These are phyloP conservation scores for Candida neerlandica DNA, from an alignment of 1,139 yeast species.

Conservation along the genomic window DNA sequence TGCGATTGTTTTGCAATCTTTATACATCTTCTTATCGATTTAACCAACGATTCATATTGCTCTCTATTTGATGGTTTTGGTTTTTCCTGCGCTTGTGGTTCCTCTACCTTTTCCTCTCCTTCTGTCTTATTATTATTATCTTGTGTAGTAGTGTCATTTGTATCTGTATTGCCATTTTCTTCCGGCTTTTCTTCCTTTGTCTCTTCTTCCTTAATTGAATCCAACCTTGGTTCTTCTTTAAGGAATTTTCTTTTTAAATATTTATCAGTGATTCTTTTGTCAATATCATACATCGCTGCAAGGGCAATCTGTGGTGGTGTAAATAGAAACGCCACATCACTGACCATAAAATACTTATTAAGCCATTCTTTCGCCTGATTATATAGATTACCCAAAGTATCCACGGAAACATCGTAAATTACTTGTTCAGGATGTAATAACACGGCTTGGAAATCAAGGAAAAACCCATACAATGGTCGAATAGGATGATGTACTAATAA, in stretches of 20 bases:
- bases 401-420: constrained; percentile 41
- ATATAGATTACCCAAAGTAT: constrained; percentile 56
- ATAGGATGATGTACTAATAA: constrained; percentile 86
- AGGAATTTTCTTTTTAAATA: constrained; percentile 66
- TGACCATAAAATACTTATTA: constrained; percentile 61
- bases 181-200: constrained; percentile 10
- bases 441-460: constrained; percentile 77
- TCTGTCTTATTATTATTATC: too few species aligned
- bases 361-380: constrained; percentile 70
- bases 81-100: constrained; percentile 9
- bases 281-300: constrained; percentile 73
- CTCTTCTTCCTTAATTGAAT: constrained; percentile 18
- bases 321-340: constrained; percentile 74
- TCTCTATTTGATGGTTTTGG: constrained; percentile 17
- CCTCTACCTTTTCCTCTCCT: constrained; percentile 9
- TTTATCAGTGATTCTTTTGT: constrained; percentile 62
- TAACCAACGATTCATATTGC: constrained; percentile 46
- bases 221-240: constrained; percentile 16
- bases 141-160: constrained; percentile 1
- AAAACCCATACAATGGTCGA: constrained; percentile 88
- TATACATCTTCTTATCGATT: constrained; percentile 53
- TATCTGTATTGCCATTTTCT: constrained; percentile 13
- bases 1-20: constrained; percentile 41
- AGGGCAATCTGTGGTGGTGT: constrained; percentile 96
- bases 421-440: constrained; percentile 44